phyloP scores from a whole-genome alignment of 148 eudicot genomes.

The Agrostemma githago region DNA sequence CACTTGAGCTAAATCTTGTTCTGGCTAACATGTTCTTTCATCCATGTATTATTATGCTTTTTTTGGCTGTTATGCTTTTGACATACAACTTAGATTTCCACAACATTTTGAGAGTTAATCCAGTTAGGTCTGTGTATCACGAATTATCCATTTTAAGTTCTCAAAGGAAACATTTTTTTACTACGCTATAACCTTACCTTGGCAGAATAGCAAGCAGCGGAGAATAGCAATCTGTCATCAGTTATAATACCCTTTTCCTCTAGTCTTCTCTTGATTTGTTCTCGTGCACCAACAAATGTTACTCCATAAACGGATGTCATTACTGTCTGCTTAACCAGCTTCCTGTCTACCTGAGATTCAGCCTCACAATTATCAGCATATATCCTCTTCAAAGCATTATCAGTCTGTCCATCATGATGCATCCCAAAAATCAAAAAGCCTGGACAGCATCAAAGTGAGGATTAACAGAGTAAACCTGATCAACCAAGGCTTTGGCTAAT shows the following conservation, averaged over 20 bases:
- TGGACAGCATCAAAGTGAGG: not conserved
- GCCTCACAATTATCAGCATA: conserved; percentile 11
- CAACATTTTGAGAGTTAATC: not conserved
- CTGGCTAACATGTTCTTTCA: too few relatives aligned
- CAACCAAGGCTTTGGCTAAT: conserved; percentile 66
- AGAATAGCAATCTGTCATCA: conserved; percentile 66
- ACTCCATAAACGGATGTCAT: conserved; percentile 98
- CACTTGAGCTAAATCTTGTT: too few relatives aligned
- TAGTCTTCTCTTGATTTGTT: conserved; percentile 79
- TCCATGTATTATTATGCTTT: too few relatives aligned
- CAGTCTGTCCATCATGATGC: not conserved
- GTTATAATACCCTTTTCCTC: conserved; percentile 76
- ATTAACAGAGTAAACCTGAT: conserved; percentile 57
- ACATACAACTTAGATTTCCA: not conserved
- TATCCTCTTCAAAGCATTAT: not conserved
- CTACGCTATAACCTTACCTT: conserved; percentile 41
- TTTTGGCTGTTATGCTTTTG: not conserved
- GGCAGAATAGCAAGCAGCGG: conserved; percentile 79
- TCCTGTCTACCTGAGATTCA: conserved; percentile 73
- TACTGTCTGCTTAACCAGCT: conserved; percentile 87
- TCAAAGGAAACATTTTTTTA: not conserved
- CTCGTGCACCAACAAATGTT: conserved; percentile 85
- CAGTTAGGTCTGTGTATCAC: not conserved
- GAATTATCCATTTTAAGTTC: not conserved
- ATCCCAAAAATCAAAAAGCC: not conserved